phyloP scores from a whole-genome alignment of 768 basidiomycete species.

The Exsudoporus frostii region DNA sequence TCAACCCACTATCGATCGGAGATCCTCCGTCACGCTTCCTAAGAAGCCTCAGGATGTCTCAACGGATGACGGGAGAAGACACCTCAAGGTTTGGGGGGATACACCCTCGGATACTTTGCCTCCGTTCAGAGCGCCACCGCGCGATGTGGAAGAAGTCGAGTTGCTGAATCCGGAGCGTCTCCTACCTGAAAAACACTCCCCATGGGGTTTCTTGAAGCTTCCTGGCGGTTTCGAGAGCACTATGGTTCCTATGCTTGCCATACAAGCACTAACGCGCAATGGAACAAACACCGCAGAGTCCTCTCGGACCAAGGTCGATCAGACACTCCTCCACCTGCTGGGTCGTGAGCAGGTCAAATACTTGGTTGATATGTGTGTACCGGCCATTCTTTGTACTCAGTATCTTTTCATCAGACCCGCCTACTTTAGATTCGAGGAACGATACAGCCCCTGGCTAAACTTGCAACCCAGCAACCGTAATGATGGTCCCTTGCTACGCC shows the following conservation, averaged over 20 bases:
- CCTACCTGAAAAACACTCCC: conserved; percentile 32
- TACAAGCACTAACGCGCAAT: conserved; percentile 39
- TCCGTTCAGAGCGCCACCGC: conserved; percentile 17
- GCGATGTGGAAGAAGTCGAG: conserved; percentile 27
- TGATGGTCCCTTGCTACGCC: conserved; percentile 36
- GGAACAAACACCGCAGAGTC: conserved; percentile 24
- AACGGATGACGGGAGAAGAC: conserved; percentile 23
- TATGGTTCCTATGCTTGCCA: conserved; percentile 44
- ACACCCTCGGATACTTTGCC: conserved; percentile 10
- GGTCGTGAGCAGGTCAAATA: conserved; percentile 34
- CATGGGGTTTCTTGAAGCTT: conserved; percentile 39
- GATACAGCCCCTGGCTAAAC: conserved; percentile 44
- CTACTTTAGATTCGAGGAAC: conserved; percentile 38
- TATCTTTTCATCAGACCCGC: background rate
- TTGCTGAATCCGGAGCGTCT: conserved; percentile 35
- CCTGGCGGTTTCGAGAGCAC: conserved; percentile 43
- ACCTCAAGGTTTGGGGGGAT: conserved; percentile 21
- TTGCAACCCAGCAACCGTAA: conserved; percentile 32
- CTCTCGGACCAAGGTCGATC: conserved; percentile 20
- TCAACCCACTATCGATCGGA: conserved; percentile 22
- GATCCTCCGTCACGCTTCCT: conserved; percentile 18
- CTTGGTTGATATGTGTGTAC: conserved; percentile 39
- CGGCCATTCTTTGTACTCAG: background rate
- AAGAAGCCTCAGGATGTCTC: conserved; percentile 21
- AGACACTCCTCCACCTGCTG: conserved; percentile 33